A percentile compares a stretch with the other conserved stretches of the same genome.
Evolutionary conservation across 2,329 filamentous ascomycete species (phyloP).

Genomic region (Thelonectria discophora): DNA sequence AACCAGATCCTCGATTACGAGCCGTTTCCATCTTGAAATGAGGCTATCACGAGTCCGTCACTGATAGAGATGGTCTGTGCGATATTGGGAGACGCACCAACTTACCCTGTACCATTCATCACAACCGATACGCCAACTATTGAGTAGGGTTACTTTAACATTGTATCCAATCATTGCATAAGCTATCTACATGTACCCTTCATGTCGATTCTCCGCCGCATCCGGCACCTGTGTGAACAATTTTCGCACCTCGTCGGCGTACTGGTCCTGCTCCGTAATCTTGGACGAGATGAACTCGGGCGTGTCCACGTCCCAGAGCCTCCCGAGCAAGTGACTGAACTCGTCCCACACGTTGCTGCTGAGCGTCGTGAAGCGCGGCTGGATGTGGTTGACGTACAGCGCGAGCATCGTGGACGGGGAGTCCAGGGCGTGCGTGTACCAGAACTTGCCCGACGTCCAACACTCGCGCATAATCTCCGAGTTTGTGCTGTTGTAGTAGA

Average conservation of each 20-base stretch:
- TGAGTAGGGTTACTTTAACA: not conserved
- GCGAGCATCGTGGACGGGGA: constrained; percentile 14
- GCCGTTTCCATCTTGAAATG: too few species aligned
- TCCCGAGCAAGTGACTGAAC: constrained; percentile 18
- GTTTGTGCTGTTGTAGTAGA: not conserved
- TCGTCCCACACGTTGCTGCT: constrained; percentile 12
- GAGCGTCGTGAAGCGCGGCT: constrained; percentile 18
- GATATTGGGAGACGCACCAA: too few species aligned
- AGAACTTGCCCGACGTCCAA: constrained; percentile 14
- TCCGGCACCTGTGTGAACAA: constrained; percentile 5
- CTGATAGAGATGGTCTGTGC: too few species aligned
- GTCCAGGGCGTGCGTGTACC: constrained; percentile 15
- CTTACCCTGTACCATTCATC: too few species aligned
- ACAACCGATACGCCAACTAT: too few species aligned
- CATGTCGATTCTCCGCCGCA: not conserved
- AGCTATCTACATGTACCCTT: not conserved
- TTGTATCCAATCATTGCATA: not conserved
- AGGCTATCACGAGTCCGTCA: too few species aligned
- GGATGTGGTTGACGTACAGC: constrained; percentile 17
- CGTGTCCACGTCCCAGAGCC: constrained; percentile 17
- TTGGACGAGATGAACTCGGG: constrained; percentile 18
- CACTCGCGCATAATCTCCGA: constrained; percentile 17
- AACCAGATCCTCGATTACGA: too few species aligned
- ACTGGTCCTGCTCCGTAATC: constrained; percentile 18
- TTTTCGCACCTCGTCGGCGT: constrained; percentile 9